Base-by-base conservation (phyloP, 805 yeast genomes). In the Pichia thaimueangensis region DNA sequence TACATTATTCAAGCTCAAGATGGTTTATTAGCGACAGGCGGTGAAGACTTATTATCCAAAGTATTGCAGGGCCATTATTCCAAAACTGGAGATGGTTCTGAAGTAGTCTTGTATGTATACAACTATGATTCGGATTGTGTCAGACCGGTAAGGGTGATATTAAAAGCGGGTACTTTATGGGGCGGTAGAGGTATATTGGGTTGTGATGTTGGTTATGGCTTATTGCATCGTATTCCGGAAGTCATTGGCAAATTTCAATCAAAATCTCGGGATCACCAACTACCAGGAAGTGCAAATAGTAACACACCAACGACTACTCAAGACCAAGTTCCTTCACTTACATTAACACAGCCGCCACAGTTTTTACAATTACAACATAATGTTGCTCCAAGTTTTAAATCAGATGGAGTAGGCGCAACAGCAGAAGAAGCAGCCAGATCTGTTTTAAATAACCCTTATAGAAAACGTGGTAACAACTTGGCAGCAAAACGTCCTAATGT, bases 131-230 rank as follows among this genome's bases (percentile, higher is more conserved):
- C 78, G 55, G 93, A 91, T 57, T 72, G 83, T 12, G 80, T 87
- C 30, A 73, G 98, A 52, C 95, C 96, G 0, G 47, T 41, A 9
- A 43, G 48, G 17, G 89, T 91, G 4, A 79, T 85, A 0, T 86
- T 89, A n/a, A 68, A 74, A 41, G 83, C 86, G 3, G 66, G 73
- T n/a, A 71, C 73, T n/a, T 60, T 66, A 15, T 85, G 93, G 87
- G 86, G 88, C n/a, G 87, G 89, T 13, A 73, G 68, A 49, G 95
- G 96, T 1, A 68, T 87, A 29, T 64, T 91, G 29, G 98, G 98
- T 2, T 88, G 96, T 64, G 95, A 89, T 50, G 94, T 91, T 16
- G 97, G 97, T 0, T 89, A 88, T 55, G 98, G 98, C 0, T 70
- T 84, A 39, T 66, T 91, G 39, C 97, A 91, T 58, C 49, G 55